phyloP scores from a whole-genome alignment of 768 basidiomycete species.

The Suillus lakei region DNA sequence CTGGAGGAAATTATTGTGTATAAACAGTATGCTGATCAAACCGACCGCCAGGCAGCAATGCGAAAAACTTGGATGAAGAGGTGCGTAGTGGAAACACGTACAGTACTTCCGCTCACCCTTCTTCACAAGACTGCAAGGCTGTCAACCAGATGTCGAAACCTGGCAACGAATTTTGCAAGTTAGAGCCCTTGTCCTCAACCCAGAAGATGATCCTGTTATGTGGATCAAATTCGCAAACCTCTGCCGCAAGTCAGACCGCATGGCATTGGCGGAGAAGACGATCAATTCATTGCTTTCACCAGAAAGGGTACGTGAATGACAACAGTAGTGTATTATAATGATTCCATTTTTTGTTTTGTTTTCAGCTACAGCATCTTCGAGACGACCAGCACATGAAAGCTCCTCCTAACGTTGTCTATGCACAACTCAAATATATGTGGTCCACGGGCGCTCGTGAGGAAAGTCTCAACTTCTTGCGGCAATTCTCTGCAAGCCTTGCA shows the following conservation, averaged over 20 bases:
- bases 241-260: conserved; percentile 93
- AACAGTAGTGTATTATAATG: too few relatives aligned
- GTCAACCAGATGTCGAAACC: conserved; percentile 97
- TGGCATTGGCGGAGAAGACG: conserved; percentile 96
- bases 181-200: conserved; percentile 88
- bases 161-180: conserved; percentile 99
- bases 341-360: neutral
- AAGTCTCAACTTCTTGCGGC: conserved; percentile 80
- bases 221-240: conserved; percentile 99
- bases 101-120: neutral
- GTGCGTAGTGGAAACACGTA: conserved; percentile 42
- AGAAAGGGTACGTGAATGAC: conserved; percentile 53
- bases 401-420: conserved; percentile 95
- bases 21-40: conserved; percentile 93
- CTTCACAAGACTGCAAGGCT: conserved; percentile 78
- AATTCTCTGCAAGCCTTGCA: conserved; percentile 78
- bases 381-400: conserved; percentile 68
- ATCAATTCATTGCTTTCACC: conserved; percentile 89
- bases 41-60: conserved; percentile 89
- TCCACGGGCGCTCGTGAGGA: conserved; percentile 79
- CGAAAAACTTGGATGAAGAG: conserved; percentile 98
- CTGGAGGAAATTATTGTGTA: conserved; percentile 97
- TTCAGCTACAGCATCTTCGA: conserved; percentile 49
- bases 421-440: conserved; percentile 96
- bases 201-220: conserved; percentile 94